Base-by-base conservation (phyloP, 1,284 basidiomycete genomes). In the Hymenochaete sp. region DNA sequence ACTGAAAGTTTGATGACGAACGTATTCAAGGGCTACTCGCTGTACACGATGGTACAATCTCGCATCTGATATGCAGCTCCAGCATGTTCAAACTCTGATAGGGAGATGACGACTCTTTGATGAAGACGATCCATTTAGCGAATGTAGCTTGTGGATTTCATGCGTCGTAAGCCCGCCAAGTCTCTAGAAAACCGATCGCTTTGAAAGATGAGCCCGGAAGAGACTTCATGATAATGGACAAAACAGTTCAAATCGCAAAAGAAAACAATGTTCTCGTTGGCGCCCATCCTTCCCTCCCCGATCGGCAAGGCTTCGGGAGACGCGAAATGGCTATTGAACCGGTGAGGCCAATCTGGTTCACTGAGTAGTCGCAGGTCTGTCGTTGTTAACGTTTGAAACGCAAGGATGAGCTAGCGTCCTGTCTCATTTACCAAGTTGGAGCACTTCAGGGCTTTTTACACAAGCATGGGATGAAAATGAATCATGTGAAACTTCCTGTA, bases 101-200 rank as follows among this genome's bases (percentile, higher is more conserved):
- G 76, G 74, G 71, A 3, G 75, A 80, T 37, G 78, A 81, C 47
- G 73, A 72, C 46, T 62, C 65, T 4, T 67, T 81, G 38, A 78
- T 80, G 72, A 68, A 72, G 49, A 75, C 72, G 1, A 77, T 81
- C 28, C 75, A 79, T 52, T 61, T 80, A 16, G 77, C 77, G 0
- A 79, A 81, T 50, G 62, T 79, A 10, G 78, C 79, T 0, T 81
- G 78, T 51, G 77, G 78, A 2, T 79, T 79, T 47, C 79, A 81
- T 53, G 76, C 73, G 11, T 72, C 73, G 74, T 77, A 50, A 46
- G 70, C 54, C 25, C 31, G 10, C 16, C 13, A 3, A 35, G 33
- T 32, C 27, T 13, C 5, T 31, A 31, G 28, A 31, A n/a, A 35
- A 5, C 5, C 5, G 21, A 35, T 18, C 13, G 14, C 3, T 7